Evolutionary conservation across 495 filamentous ascomycete species (phyloP), one percentile per base, ranked within the genome.

Genomic region (Annulohypoxylon nitens): DNA sequence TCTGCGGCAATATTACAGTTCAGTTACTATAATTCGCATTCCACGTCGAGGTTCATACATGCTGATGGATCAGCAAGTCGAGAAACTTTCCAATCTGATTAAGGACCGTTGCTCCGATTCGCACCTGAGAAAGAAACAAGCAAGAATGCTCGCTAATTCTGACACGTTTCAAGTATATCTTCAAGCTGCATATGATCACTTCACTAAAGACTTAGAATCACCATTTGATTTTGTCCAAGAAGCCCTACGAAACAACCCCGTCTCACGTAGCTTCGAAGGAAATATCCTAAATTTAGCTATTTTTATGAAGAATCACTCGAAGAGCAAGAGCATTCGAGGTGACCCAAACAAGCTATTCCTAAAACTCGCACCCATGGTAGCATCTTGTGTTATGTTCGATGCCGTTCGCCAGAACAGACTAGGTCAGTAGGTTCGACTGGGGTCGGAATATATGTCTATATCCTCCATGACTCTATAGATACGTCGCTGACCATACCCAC

Each of bases 51-150:
- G 30, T 55, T 55, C 53, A 36, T 55, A 55, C 53, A 55, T 55
- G 53, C n/a, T 55, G n/a, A 55, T 55, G 53, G 53, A 55, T 36
- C 53, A 55, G n/a, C 53, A 55, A 55, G 53, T n/a, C 4, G 53
- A 34, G 12, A 55, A 14, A 7, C 30, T 55, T 9, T 55, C 18
- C 30, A 20, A 55, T 55, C n/a, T 36, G 11, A 55, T 55, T 26
- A 55, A 36, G 16, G 36, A 14, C 4, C 30, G 53, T 25, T 55
- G 53, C n/a, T 55, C 53, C 30, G 30, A 55, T n/a, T 55, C 53
- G 26, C 53, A 55, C 10, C 26, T 55, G 2, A 36, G 36, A 25
- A 55, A 18, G 53, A 55, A 55, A 36, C 26, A 36, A 20, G 53
- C 20, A 16, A 34, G 53, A 18, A 55, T 55, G 53, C 30, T 55